A percentile compares a stretch with the other conserved stretches of the same genome.
These are phyloP conservation scores for Tricholoma saponaceum DNA, from an alignment of 768 basidiomycete genomes.

Conservation along the genomic window DNA sequence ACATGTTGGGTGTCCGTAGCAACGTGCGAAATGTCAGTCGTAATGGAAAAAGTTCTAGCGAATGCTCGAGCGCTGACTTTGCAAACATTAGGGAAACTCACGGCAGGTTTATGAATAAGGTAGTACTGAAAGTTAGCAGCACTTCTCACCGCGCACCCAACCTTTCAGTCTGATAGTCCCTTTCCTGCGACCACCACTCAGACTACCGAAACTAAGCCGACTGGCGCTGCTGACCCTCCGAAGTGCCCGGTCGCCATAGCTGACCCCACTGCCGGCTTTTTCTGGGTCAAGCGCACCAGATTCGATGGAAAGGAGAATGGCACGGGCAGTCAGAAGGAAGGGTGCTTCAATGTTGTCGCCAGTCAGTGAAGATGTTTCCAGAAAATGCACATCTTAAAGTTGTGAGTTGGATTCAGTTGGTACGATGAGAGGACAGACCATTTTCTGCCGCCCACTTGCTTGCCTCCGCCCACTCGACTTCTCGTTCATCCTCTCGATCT, in stretches of 20 bases:
- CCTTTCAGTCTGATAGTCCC: conserved; percentile 58
- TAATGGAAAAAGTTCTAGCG: conserved; percentile 1
- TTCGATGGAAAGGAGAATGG: conserved; percentile 88
- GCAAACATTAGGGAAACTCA: not conserved
- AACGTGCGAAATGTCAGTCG: not conserved
- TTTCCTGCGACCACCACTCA: conserved; percentile 62
- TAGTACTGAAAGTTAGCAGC: conserved; percentile 44
- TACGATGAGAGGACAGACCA: conserved; percentile 42
- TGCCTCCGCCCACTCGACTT: conserved; percentile 95
- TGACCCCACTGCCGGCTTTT: conserved; percentile 91
- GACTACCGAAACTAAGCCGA: conserved; percentile 79
- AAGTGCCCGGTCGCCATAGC: conserved; percentile 92
- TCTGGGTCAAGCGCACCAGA: conserved; percentile 90
- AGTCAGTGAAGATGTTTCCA: conserved; percentile 88
- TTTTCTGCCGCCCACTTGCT: conserved; percentile 96
- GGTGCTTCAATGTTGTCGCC: conserved; percentile 95
- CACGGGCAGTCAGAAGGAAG: conserved; percentile 82
- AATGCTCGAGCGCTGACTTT: not conserved
- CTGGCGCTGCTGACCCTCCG: conserved; percentile 90
- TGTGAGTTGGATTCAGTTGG: conserved; percentile 3
- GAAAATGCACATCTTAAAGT: conserved; percentile 78
- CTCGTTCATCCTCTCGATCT: conserved; percentile 90
- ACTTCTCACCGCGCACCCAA: conserved; percentile 63
- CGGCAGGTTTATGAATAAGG: not conserved
- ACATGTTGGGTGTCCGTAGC: conserved; percentile 2